Evolutionary conservation across 2,329 filamentous ascomycete species (phyloP), one percentile per base, ranked within the genome.

Genomic region (Pseudogymnoascus sp.): DNA sequence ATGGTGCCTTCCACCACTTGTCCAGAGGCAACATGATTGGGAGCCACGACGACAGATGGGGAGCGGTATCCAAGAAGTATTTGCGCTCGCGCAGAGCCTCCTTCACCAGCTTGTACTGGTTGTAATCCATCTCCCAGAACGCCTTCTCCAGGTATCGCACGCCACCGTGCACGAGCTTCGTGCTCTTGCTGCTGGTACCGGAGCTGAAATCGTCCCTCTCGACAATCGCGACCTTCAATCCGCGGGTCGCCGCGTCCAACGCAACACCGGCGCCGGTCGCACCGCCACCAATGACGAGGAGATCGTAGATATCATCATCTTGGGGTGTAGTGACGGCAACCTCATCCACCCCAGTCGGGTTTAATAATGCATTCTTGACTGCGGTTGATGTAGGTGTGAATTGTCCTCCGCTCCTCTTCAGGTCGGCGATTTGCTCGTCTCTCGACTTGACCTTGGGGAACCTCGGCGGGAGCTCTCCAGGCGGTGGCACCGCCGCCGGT

Each of bases 61-160:
- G 87, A 10, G 87, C 87, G 6, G 86, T 89, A 69, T 88, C 85
- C 67, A 89, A 76, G 75, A 90, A 89, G 76, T 88, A 89, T 70
- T 87, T 85, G 70, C 87, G 83, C 77, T 90, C 87, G 71, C 86
- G 86, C 66, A 90, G 80, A 61, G 87, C 86, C 75, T 90, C 87
- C 67, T 81, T 83, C 66, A 90, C 87, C 65, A 89, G 80, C 69
- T 84, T 78, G 73, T 88, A 87, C 75, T 89, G 87, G 69, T 80
- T 83, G 76, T 88, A 89, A 76, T 90, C 87, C 64, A 89, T 78
- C 71, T 89, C 86, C 83, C 84, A 89, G 61, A 90, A 82, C 61
- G 87, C 87, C 77, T 90, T 90, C 73, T 89, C 87, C n/a, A 90
- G 77, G 72, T 89, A 89, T 69, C 87, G 79, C 62, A 90, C 86